Percentiles rank a stretch among this genome's conserved stretches.
Conservation (phyloP, 495 filamentous ascomycete genomes). For the Achaetomiella virescens region DNA sequence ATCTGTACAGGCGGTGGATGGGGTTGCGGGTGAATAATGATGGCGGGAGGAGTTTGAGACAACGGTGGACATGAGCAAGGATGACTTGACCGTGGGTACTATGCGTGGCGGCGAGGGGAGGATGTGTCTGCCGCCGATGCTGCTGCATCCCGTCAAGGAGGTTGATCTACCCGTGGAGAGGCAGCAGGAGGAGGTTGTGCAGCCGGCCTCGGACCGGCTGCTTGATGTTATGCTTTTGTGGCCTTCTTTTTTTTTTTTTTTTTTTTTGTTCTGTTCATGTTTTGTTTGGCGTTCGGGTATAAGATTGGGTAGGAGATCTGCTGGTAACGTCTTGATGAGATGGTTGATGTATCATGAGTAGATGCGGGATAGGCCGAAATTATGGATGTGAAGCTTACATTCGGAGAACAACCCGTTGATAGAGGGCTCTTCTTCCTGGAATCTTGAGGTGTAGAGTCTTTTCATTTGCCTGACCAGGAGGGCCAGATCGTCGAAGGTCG, state of each 20-base stretch:
- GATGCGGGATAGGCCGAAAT: neutral
- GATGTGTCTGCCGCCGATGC: slow-evolving; percentile 90
- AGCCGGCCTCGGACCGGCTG: slow-evolving; percentile 32
- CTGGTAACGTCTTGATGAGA: neutral
- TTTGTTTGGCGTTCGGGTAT: slow-evolving; percentile 7
- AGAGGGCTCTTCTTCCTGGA: no score
- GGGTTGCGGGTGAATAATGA: slow-evolving; percentile 79
- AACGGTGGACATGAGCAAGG: slow-evolving; percentile 45
- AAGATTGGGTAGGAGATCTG: neutral
- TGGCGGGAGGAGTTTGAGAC: slow-evolving; percentile 75
- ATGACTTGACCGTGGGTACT: slow-evolving; percentile 39
- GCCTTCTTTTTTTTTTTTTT: neutral
- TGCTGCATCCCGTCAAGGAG: slow-evolving; percentile 89
- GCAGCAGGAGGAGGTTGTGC: slow-evolving; percentile 29
- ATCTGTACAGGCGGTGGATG: slow-evolving; percentile 82
- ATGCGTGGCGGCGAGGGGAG: slow-evolving; percentile 62
- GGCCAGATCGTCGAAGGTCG: slow-evolving; percentile 5
- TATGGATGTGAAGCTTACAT: neutral
- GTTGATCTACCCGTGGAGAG: slow-evolving; percentile 75
- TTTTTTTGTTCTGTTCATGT: neutral
- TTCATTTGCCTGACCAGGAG: no score
- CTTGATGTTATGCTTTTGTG: slow-evolving; percentile 17
- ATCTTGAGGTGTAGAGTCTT: no score
- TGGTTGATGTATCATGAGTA: neutral
- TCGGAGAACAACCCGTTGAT: no score